Evolutionary conservation across 129 eudicot species (phyloP), one percentile per base, ranked within the genome.

Genomic region (Calendula officinalis): DNA sequence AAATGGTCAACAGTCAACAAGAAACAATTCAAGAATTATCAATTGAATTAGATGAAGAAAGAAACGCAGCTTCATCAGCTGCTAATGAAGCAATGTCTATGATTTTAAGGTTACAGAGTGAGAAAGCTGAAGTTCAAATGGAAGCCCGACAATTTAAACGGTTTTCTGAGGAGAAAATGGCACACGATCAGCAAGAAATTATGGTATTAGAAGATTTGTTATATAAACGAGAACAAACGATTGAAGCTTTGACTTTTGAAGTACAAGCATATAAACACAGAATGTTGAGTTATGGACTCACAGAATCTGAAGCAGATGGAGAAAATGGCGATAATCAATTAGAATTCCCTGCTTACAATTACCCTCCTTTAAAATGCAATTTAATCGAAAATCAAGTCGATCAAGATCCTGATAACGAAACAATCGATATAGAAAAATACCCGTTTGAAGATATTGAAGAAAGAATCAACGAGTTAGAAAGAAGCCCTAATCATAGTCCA

Each of bases 11-110:
- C 60, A 85, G 67, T 68, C 98, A 91, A 56, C 98, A 91, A 50
- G 71, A 73, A 63, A 85, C 80, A 0, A 87, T 91, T 34, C 82
- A 82, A 44, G 96, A 87, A 35, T 75, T 91, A 34, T 70, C 79
- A 1, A 3, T 49, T n/a, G 98, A 91, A 44, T 62, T 91, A 72
- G 98, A 91, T 9, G 98, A 91, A 80, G 98, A 87, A 73, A 87
- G 98, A 61, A 85, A 91, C 41, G 98, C 98, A 0, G 75, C 98
- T 6, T 82, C 98, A 0, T 87, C 98, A 0, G 96, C 96, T 49
- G 96, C 96, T 2, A 88, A 88, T 51, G 96, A 88, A 67, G 86
- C 96, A 33, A 91, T 91, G 98, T 91, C 98, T 5, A 91, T 91
- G 98, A 91, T 91, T 10, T 80, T 91, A 70, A 85, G 98, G 86